Evolutionary conservation across 2,329 filamentous ascomycete genomes (phyloP).

Genomic region (Dendryphion nanum): DNA sequence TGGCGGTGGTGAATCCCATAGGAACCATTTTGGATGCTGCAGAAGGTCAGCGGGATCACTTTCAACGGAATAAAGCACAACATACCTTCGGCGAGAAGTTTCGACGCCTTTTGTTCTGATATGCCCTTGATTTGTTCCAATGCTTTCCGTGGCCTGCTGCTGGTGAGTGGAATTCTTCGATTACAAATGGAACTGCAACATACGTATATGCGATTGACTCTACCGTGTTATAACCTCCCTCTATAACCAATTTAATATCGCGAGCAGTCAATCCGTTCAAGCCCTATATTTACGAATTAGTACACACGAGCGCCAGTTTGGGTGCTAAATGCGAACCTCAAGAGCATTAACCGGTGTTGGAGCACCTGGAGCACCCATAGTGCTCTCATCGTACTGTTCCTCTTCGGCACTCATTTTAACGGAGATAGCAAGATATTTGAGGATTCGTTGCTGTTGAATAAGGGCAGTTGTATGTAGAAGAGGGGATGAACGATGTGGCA

Average conservation of each 20-base stretch:
- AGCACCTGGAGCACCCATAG: slow-evolving; percentile 81
- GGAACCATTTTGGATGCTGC: slow-evolving; percentile 91
- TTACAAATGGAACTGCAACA: slow-evolving; percentile 18
- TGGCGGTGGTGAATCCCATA: slow-evolving; percentile 98
- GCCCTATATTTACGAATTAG: slow-evolving; percentile 57
- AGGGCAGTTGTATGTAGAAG: no score
- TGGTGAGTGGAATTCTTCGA: slow-evolving; percentile 12
- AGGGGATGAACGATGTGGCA: no score
- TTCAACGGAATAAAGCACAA: background rate
- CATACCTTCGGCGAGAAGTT: slow-evolving; percentile 83
- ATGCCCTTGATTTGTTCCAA: slow-evolving; percentile 97
- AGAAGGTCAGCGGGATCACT: background rate
- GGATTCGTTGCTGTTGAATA: no score
- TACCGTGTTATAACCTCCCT: slow-evolving; percentile 92
- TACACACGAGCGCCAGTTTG: background rate
- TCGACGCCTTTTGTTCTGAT: slow-evolving; percentile 92
- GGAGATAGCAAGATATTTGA: no score
- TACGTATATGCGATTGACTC: slow-evolving; percentile 94
- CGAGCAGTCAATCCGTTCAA: slow-evolving; percentile 87
- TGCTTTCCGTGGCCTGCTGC: slow-evolving; percentile 61
- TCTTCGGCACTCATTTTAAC: slow-evolving; percentile 49
- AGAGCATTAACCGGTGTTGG: slow-evolving; percentile 83
- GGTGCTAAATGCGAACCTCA: slow-evolving; percentile 65
- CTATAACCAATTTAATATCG: slow-evolving; percentile 88
- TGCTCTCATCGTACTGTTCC: slow-evolving; percentile 72